Base-by-base conservation (phyloP, 257 asterid genomes). In the Rhazya stricta region DNA sequence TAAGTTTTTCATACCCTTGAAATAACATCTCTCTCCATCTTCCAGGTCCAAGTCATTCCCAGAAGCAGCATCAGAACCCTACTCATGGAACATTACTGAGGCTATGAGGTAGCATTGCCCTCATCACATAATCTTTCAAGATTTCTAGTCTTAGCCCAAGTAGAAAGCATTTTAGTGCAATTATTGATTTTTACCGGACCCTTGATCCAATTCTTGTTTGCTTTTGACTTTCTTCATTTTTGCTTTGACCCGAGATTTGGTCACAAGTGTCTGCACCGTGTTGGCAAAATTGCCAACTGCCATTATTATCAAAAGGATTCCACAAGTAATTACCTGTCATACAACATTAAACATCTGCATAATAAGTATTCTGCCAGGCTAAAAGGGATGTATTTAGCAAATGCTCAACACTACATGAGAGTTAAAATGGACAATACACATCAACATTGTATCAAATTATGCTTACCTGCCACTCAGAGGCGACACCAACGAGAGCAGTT, bases 381-480 rank as follows among this genome's bases (percentile, higher is more conserved):
- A 18, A 25, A 36, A 65, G 58, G 29, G 69, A 29, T 18, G 60
- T 25, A 69, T 10, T 69, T 60, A 48, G 27, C 60, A 43, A 29
- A 68, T 42, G 37, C 32, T 69, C 27, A 46, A 46, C 15, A 69
- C 16, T 13, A 45, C 41, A 45, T 6, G 6, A 3, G 39, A 41
- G 73, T 48, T 9, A 42, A 67, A 37, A 19, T 46, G 46, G 16
- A 42, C 43, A 48, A 25, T 57, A 36, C 76, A 37, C 60, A 63
- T 53, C 79, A 78, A 90, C 70, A 65, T 68, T 68, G n/a, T 46
- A 68, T 5, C 32, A 48, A 19, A 51, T 19, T 7, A 43, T 16
- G n/a, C 27, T 69, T 43, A 81, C 99, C 97, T 94, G 99, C 99
- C 99, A 94, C 78, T 89, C 99, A 41, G 90, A 89, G 80, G 75